These are phyloP conservation scores for Geoglossum cookeanum DNA, from an alignment of 2,329 filamentous ascomycete genomes.

Conservation along the genomic window DNA sequence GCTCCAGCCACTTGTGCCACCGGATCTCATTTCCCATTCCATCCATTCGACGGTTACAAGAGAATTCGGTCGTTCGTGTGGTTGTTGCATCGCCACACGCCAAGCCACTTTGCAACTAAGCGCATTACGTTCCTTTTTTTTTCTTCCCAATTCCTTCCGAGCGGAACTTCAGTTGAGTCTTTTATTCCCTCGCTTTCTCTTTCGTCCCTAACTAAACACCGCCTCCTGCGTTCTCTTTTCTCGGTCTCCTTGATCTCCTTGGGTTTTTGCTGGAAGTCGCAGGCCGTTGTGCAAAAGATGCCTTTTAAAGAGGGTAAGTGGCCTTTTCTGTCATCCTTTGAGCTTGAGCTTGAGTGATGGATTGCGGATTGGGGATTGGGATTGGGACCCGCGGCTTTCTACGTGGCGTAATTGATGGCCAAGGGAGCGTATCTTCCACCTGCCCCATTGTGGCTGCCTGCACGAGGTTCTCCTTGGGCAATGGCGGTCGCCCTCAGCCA, in stretches of 20 bases:
- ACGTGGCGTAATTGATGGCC: too few species aligned
- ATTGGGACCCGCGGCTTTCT: too few species aligned
- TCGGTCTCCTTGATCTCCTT: background rate
- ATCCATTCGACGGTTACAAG: too few species aligned
- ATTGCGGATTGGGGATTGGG: background rate
- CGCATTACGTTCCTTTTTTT: background rate
- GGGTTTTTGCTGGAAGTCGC: background rate
- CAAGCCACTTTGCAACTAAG: background rate
- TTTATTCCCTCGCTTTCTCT: background rate
- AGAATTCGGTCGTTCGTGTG: too few species aligned
- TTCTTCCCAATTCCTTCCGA: background rate
- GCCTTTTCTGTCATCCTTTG: conserved; percentile 7
- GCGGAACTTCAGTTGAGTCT: background rate
- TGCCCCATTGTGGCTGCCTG: too few species aligned
- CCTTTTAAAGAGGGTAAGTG: conserved; percentile 22
- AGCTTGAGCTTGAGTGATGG: background rate
- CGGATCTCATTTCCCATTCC: too few species aligned
- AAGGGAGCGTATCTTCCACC: too few species aligned
- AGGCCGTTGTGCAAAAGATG: conserved; percentile 15
- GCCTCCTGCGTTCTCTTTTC: background rate
- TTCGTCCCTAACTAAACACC: background rate
- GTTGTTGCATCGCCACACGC: too few species aligned
- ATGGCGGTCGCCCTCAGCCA: too few species aligned
- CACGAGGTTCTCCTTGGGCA: too few species aligned
- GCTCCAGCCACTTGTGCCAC: too few species aligned